These are phyloP conservation scores for Hortiboletus flavorubellus DNA, from an alignment of 768 basidiomycete genomes.

Conservation along the genomic window DNA sequence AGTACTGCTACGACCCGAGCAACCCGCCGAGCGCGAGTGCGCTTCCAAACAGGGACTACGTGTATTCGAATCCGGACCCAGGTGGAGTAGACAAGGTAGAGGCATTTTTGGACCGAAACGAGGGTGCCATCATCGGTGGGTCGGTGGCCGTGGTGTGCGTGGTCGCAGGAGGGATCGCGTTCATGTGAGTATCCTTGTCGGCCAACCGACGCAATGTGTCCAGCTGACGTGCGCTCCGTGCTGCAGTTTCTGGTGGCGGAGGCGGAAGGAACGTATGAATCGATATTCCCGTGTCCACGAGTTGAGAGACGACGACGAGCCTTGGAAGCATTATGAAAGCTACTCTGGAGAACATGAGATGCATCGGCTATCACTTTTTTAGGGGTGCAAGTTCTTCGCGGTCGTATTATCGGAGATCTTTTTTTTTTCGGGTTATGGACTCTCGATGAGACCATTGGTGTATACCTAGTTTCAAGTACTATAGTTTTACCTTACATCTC, in stretches of 20 bases:
- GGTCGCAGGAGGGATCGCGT: constrained; percentile 35
- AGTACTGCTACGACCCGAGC: constrained; percentile 54
- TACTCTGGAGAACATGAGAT: constrained; percentile 14
- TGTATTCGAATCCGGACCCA: constrained; percentile 55
- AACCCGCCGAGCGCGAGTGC: constrained; percentile 55
- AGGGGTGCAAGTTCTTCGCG: neutral
- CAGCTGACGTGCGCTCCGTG: neutral
- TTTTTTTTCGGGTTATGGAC: neutral
- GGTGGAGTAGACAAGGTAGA: constrained; percentile 42
- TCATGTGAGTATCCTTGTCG: constrained; percentile 31
- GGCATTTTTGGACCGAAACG: constrained; percentile 43
- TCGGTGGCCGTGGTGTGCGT: constrained; percentile 40
- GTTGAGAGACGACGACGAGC: constrained; percentile 29
- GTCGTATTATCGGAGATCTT: neutral
- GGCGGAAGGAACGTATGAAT: constrained; percentile 14
- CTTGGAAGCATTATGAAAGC: constrained; percentile 29
- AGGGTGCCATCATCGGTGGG: constrained; percentile 48
- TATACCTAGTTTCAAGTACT: neutral
- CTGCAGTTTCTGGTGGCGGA: constrained; percentile 31
- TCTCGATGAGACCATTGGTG: neutral
- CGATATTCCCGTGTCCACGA: constrained; percentile 25
- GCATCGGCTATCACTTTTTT: constrained; percentile 7
- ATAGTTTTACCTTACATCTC: too few species aligned
- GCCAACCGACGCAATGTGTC: neutral
- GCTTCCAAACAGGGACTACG: constrained; percentile 37